Evolutionary conservation across 345 rosid species (phyloP).

Genomic region (Brassica incana): DNA sequence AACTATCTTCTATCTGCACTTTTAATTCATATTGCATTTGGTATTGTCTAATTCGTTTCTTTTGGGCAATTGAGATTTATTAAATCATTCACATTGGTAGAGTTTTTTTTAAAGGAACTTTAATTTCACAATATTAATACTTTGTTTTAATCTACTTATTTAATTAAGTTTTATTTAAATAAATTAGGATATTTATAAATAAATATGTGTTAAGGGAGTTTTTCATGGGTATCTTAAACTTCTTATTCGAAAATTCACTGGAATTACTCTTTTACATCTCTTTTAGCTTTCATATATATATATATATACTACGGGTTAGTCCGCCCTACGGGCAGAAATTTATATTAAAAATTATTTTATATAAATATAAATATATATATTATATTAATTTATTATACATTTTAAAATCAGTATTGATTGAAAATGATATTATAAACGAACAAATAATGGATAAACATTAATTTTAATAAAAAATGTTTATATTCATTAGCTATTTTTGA

Average conservation of each 20-base stretch:
- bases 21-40: constrained; percentile 9
- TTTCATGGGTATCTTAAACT: neutral
- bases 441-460: too few relatives aligned
- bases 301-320: too few relatives aligned
- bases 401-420: too few relatives aligned
- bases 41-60: constrained; percentile 16
- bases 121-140: neutral
- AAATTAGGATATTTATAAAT: neutral
- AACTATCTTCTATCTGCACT: constrained; percentile 5
- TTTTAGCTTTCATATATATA: neutral
- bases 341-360: too few relatives aligned
- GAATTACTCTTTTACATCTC: neutral
- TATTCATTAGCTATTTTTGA: too few relatives aligned
- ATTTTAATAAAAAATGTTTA: too few relatives aligned
- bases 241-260: neutral
- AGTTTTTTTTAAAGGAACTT: neutral
- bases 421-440: too few relatives aligned
- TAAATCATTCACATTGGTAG: neutral
- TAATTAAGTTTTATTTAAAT: neutral
- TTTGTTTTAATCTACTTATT: neutral
- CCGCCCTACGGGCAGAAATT: too few relatives aligned
- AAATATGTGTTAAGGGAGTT: neutral
- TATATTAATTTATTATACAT: too few relatives aligned
- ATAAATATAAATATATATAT: too few relatives aligned
- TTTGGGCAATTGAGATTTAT: neutral